Evolutionary conservation across 1,284 basidiomycete genomes (phyloP).

Genomic region (Sporisorium exsertum): DNA sequence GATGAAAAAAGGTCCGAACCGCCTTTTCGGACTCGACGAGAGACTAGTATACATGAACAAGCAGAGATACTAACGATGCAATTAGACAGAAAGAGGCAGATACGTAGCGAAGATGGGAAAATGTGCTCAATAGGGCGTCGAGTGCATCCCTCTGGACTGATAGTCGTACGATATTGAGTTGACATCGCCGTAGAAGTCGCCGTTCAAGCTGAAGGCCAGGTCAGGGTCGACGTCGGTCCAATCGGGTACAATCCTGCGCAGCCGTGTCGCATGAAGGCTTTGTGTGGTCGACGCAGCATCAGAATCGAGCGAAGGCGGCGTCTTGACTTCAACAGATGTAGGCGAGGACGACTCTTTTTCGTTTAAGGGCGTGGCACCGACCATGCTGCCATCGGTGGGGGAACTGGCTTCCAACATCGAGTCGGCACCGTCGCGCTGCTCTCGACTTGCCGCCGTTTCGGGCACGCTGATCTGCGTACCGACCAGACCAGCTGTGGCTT

Average conservation of each 20-base stretch:
- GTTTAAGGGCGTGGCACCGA: slow-evolving; percentile 3
- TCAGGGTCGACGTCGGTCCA: slow-evolving; percentile 51
- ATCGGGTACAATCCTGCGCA: slow-evolving; percentile 39
- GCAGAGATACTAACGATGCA: slow-evolving; percentile 1
- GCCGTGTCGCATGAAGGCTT: slow-evolving; percentile 12
- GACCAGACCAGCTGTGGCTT: slow-evolving; percentile 30
- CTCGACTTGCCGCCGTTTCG: background rate
- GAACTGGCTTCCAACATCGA: slow-evolving; percentile 9
- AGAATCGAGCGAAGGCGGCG: background rate
- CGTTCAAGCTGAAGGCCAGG: slow-evolving; percentile 44
- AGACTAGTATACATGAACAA: slow-evolving; percentile 18
- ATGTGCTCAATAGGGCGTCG: slow-evolving; percentile 27
- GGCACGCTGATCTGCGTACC: slow-evolving; percentile 15
- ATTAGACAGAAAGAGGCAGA: slow-evolving; percentile 1
- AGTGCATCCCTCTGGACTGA: slow-evolving; percentile 39
- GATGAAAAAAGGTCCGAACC: background rate
- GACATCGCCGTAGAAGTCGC: slow-evolving; percentile 40
- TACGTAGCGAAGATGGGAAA: background rate
- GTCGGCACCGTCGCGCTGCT: background rate
- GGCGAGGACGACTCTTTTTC: slow-evolving; percentile 17
- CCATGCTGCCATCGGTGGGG: slow-evolving; percentile 11
- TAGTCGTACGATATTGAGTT: slow-evolving; percentile 49
- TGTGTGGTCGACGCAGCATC: slow-evolving; percentile 17
- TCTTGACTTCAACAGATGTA: slow-evolving; percentile 12
- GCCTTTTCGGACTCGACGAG: background rate